Conservation (phyloP, 345 rosid species). For the Eucalyptus cloeziana region DNA sequence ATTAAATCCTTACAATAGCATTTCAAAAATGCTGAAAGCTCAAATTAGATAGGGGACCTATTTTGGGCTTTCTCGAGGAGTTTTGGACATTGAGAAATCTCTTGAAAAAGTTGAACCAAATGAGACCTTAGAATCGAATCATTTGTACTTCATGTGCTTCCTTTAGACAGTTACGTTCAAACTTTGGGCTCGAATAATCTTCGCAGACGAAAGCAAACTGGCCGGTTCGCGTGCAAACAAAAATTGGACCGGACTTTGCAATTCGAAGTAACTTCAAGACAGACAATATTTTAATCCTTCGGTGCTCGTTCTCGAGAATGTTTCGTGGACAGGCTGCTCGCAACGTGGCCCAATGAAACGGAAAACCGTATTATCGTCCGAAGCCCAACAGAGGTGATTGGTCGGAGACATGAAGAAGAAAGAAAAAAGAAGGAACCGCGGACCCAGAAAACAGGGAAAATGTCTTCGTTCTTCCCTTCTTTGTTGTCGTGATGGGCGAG, state of each 20-base stretch:
- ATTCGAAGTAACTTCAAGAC: neutral
- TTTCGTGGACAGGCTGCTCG: neutral
- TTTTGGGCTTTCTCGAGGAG: too few species aligned
- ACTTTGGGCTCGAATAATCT: neutral
- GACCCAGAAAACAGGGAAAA: neutral
- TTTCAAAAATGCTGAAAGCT: too few species aligned
- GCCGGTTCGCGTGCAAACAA: neutral
- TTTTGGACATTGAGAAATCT: too few species aligned
- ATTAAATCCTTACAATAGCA: too few species aligned
- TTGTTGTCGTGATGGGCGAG: neutral
- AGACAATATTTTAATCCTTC: neutral
- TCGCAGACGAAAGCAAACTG: neutral
- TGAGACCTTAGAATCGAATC: neutral
- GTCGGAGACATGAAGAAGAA: neutral
- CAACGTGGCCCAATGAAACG: neutral
- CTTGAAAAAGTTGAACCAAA: too few species aligned
- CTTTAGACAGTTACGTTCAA: neutral
- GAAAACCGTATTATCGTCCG: neutral
- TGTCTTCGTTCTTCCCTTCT: neutral
- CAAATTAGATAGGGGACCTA: too few species aligned
- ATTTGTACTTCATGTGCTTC: too few species aligned
- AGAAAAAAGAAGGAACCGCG: neutral
- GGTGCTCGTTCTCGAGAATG: neutral
- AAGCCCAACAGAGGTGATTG: neutral
- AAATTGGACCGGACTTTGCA: neutral